A percentile compares a stretch with the other conserved stretches of the same genome.
These are phyloP conservation scores for Kazachstania bromeliacearum DNA, from an alignment of 805 yeast genomes.

Conservation along the genomic window DNA sequence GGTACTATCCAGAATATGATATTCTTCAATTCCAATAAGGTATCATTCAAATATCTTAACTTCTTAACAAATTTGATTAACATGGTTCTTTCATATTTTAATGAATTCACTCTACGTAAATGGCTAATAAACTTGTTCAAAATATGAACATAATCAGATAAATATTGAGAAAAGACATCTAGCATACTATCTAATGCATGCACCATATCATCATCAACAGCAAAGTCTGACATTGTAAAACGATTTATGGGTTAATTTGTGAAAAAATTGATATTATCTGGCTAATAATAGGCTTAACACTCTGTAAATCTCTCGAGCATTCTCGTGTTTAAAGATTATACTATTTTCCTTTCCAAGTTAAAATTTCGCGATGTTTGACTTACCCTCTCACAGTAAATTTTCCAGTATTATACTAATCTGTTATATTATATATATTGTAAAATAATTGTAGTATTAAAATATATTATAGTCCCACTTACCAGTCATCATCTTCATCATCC, in stretches of 20 bases:
- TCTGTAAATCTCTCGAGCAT: too few relatives aligned
- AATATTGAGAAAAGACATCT: slow-evolving; percentile 16
- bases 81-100: slow-evolving; percentile 27
- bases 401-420: background rate
- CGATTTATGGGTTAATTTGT: too few relatives aligned
- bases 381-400: background rate
- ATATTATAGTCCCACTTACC: slow-evolving; percentile 5
- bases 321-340: too few relatives aligned
- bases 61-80: slow-evolving; percentile 30
- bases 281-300: too few relatives aligned
- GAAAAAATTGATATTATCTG: too few relatives aligned
- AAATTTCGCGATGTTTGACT: too few relatives aligned
- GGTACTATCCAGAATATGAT: background rate
- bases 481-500: slow-evolving; percentile 45
- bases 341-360: too few relatives aligned
- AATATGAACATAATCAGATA: slow-evolving; percentile 23
- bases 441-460: background rate
- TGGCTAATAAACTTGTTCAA: slow-evolving; percentile 27
- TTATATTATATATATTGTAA: too few relatives aligned
- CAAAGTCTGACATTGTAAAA: background rate
- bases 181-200: slow-evolving; percentile 7
- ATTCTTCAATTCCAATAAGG: slow-evolving; percentile 10
- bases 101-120: slow-evolving; percentile 23
- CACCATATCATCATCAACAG: slow-evolving; percentile 8
- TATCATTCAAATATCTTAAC: slow-evolving; percentile 26